These are phyloP conservation scores for Lithohypha guttulata DNA, from an alignment of 2,329 filamentous ascomycete species.

Conservation along the genomic window DNA sequence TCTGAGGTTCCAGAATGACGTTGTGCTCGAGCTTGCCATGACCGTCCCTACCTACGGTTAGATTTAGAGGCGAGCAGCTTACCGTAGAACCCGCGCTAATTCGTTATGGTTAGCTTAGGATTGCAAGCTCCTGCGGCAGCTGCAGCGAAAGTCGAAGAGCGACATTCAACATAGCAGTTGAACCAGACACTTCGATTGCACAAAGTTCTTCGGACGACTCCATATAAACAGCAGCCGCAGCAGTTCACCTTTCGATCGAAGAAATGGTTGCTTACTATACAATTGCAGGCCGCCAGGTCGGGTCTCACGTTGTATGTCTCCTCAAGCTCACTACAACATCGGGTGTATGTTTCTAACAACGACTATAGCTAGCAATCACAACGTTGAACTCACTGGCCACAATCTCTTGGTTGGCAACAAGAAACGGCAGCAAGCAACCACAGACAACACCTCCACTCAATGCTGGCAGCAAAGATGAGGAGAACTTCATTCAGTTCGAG, in stretches of 20 bases:
- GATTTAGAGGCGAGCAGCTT: too few relatives aligned
- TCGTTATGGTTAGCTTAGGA: too few relatives aligned
- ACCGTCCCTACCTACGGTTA: too few relatives aligned
- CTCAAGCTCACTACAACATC: slow-evolving; percentile 18
- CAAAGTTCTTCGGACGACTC: too few relatives aligned
- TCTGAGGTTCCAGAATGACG: too few relatives aligned
- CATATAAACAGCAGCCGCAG: background rate
- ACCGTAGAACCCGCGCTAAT: too few relatives aligned
- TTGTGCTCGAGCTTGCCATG: too few relatives aligned
- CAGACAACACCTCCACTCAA: slow-evolving; percentile 48
- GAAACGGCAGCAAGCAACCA: slow-evolving; percentile 36
- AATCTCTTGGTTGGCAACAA: slow-evolving; percentile 35
- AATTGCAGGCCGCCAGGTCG: slow-evolving; percentile 42
- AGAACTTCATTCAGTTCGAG: slow-evolving; percentile 55
- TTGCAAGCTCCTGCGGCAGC: too few relatives aligned
- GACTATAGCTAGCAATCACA: slow-evolving; percentile 48
- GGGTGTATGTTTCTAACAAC: slow-evolving; percentile 11
- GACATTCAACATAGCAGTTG: too few relatives aligned
- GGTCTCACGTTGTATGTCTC: slow-evolving; percentile 39
- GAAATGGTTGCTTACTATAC: slow-evolving; percentile 44
- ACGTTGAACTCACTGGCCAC: slow-evolving; percentile 42
- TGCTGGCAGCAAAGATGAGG: slow-evolving; percentile 56
- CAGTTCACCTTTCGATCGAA: slow-evolving; percentile 19
- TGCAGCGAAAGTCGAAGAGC: too few relatives aligned
- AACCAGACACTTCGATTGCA: too few relatives aligned